Evolutionary conservation across 495 filamentous ascomycete genomes (phyloP).

Genomic region (Trichocladium antarcticum): DNA sequence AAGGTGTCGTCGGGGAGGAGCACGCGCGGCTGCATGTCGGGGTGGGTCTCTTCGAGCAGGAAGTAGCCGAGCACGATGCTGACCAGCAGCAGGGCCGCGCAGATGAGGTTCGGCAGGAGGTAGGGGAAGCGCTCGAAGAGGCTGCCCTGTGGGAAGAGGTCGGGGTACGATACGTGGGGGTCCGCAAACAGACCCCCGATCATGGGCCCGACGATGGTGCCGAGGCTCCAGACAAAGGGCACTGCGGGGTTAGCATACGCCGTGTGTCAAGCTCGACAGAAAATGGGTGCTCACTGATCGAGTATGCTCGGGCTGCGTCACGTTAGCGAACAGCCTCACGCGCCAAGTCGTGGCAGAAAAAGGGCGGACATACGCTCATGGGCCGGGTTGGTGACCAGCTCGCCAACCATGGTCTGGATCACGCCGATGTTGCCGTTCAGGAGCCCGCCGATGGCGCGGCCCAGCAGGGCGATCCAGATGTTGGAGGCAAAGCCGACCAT

Average conservation of each 20-base stretch:
- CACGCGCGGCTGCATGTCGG: conserved; percentile 58
- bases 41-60: conserved; percentile 69
- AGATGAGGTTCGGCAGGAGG: conserved; percentile 70
- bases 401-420: conserved; percentile 87
- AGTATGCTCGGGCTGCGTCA: conserved; percentile 57
- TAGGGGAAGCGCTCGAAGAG: conserved; percentile 72
- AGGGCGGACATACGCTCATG: conserved; percentile 59
- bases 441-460: conserved; percentile 64
- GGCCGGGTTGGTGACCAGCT: conserved; percentile 64
- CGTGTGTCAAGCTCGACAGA: not conserved
- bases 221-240: conserved; percentile 83
- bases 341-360: too few species aligned
- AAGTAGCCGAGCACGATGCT: conserved; percentile 65
- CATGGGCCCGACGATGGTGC: conserved; percentile 71
- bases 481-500: conserved; percentile 74
- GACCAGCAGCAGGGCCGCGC: conserved; percentile 56
- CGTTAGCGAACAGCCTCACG: too few species aligned
- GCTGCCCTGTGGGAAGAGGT: conserved; percentile 48
- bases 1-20: conserved; percentile 42
- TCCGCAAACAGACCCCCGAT: conserved; percentile 71
- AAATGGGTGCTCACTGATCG: conserved; percentile 37
- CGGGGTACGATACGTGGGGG: conserved; percentile 57
- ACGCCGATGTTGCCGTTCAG: conserved; percentile 85
- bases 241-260: conserved; percentile 23
- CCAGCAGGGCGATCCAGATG: conserved; percentile 65